Evolutionary conservation across 2,329 filamentous ascomycete species (phyloP), one percentile per base, ranked within the genome.

Genomic region (Clonostachys chloroleuca): DNA sequence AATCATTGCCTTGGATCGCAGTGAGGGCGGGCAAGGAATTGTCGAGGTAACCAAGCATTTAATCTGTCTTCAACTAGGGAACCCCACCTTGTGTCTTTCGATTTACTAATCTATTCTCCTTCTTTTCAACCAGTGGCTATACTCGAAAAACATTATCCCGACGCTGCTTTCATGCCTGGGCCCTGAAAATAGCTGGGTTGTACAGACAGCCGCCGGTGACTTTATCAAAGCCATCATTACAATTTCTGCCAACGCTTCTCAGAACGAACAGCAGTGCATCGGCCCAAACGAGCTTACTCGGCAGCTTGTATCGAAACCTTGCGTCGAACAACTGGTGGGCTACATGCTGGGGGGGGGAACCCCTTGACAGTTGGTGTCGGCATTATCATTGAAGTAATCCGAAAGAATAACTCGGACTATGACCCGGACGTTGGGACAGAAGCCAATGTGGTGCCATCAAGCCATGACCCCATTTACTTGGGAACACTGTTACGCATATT

Each of bases 351-450:
- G 85, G 45, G 94, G 94, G 94, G 94, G 24, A 97, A 99, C 59
- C 87, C 94, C 6, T 70, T 99, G 49, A 97, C 92, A 0, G 95
- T 97, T 14, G 94, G 94, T 44, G 94, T 99, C 12, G 94, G 94
- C 17, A 96, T 97, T 59, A 82, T 99, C 34, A 99, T 99, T 53
- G 94, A 99, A 68, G 94, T 99, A 42, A 99, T 99, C 63, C 83
- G 94, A 51, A 99, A 99, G 72, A 99, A 99, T 69, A 99, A 99
- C 65, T 97, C 94, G 1, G 94, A 99, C 67, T 99, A 99, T 63
- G 94, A 99, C 57, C 86, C 94, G 1, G 94, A 97, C 56, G 88
- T 92, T 56, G 84, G 92, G 51, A 83, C 87, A 43, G 89, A 91
- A 49, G 83, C 88, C 30, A 88, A 88, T 54, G 81, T 87, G 4